Conservation (phyloP, 2,329 filamentous ascomycete species). For the Teratosphaeria gauchensis region DNA sequence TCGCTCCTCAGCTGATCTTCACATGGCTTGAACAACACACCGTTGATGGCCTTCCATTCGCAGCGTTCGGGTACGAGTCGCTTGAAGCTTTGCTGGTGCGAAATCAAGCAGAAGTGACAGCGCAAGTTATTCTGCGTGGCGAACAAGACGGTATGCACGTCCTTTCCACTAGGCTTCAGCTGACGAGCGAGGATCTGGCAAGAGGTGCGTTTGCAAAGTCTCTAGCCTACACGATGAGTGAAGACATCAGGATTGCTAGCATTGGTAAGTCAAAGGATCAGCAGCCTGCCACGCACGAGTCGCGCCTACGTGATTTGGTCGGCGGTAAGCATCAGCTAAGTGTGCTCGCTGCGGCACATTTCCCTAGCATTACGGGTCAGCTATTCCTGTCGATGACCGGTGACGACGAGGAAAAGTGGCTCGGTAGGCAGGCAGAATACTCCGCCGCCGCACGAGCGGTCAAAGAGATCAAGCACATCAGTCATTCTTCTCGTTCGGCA, state of each 20-base stretch:
- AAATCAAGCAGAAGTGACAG: constrained; percentile 67
- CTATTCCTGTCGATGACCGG: constrained; percentile 65
- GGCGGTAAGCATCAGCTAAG: constrained; percentile 52
- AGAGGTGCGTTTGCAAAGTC: constrained; percentile 63
- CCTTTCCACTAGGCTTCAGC: constrained; percentile 50
- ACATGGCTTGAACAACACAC: constrained; percentile 68
- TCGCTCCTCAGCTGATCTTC: constrained; percentile 79
- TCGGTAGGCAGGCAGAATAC: constrained; percentile 35
- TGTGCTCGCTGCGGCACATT: constrained; percentile 55
- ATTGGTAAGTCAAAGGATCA: constrained; percentile 10
- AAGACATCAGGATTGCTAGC: constrained; percentile 45
- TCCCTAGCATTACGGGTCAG: constrained; percentile 65
- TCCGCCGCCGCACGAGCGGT: constrained; percentile 54
- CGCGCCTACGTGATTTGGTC: constrained; percentile 54
- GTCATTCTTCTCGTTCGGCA: constrained; percentile 55
- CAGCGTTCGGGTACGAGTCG: constrained; percentile 69
- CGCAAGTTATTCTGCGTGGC: constrained; percentile 72
- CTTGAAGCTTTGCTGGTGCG: constrained; percentile 60
- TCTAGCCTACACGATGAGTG: constrained; percentile 74
- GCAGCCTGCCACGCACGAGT: constrained; percentile 45
- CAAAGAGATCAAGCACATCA: constrained; percentile 57
- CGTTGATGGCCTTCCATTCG: constrained; percentile 66
- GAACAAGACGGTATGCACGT: constrained; percentile 54
- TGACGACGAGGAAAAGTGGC: constrained; percentile 57
- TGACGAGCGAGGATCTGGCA: constrained; percentile 50